These are phyloP conservation scores for Dovyalis caffra DNA, from an alignment of 345 rosid species.

Conservation along the genomic window DNA sequence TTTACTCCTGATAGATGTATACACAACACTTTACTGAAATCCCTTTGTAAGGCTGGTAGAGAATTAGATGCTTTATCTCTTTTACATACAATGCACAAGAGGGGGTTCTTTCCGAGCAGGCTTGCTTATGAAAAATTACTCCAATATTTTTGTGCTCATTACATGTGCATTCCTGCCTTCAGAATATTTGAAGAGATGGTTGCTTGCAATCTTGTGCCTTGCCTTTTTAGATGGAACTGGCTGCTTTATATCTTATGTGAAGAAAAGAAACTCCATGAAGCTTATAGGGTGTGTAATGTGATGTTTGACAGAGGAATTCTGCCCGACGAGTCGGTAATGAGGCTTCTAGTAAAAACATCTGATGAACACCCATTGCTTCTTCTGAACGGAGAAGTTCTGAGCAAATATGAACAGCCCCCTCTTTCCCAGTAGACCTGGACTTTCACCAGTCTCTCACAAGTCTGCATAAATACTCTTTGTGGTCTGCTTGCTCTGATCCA, in stretches of 20 bases:
- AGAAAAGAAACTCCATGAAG: slow-evolving; percentile 46
- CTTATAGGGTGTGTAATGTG: slow-evolving; percentile 35
- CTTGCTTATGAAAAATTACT: slow-evolving; percentile 45
- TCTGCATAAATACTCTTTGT: not conserved
- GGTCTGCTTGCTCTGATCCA: not conserved
- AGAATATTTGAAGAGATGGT: slow-evolving; percentile 59
- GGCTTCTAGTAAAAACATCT: slow-evolving; percentile 21
- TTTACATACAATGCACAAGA: slow-evolving; percentile 47
- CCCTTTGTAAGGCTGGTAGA: slow-evolving; percentile 50
- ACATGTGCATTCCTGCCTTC: slow-evolving; percentile 45
- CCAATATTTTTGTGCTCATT: slow-evolving; percentile 41
- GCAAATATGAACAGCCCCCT: not conserved
- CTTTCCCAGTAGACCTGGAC: not conserved
- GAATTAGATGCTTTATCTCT: slow-evolving; percentile 45
- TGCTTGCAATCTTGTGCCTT: slow-evolving; percentile 26
- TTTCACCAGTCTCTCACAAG: not conserved
- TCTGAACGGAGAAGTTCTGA: not conserved
- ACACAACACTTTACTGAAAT: slow-evolving; percentile 44
- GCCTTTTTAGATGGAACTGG: slow-evolving; percentile 28
- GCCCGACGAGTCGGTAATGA: slow-evolving; percentile 15
- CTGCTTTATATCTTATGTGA: slow-evolving; percentile 48
- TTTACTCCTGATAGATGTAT: slow-evolving; percentile 43
- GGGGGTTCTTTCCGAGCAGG: slow-evolving; percentile 45
- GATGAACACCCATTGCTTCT: not conserved
- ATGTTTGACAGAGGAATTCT: slow-evolving; percentile 37